A percentile compares a stretch with the other conserved stretches of the same genome.
These are phyloP conservation scores for Castanea mollissima DNA, from an alignment of 306 rosid genomes.

Conservation along the genomic window DNA sequence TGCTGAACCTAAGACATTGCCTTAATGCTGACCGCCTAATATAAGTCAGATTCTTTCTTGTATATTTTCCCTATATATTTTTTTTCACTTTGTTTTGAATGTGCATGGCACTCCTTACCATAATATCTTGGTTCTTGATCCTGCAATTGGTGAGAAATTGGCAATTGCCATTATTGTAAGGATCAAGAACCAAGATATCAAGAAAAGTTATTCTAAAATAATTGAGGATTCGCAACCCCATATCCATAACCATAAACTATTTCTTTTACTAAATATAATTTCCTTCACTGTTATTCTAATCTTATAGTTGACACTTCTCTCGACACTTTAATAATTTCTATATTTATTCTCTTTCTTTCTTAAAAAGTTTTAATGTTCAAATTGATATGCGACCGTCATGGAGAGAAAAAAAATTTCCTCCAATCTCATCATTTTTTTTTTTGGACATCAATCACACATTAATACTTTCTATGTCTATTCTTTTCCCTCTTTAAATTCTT, in stretches of 20 bases:
- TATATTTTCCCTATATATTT: background rate
- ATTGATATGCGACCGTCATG: too few relatives aligned
- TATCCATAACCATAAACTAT: background rate
- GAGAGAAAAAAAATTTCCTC: too few relatives aligned
- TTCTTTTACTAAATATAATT: background rate
- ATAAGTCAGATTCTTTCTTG: background rate
- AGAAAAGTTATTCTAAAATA: background rate
- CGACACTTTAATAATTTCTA: too few relatives aligned
- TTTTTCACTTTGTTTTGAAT: background rate
- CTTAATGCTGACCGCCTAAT: background rate
- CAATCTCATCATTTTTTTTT: too few relatives aligned
- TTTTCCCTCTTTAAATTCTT: too few relatives aligned
- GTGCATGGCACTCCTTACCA: background rate
- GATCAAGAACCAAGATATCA: too few relatives aligned
- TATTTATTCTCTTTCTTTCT: too few relatives aligned
- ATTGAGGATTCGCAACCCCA: background rate
- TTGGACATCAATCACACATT: too few relatives aligned
- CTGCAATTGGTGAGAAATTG: background rate
- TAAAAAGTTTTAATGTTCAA: too few relatives aligned
- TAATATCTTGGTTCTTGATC: background rate
- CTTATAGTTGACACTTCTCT: background rate
- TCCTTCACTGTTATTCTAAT: background rate
- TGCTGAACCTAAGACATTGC: slow-evolving; percentile 10
- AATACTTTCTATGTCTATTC: too few relatives aligned
- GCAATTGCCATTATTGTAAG: background rate